phyloP scores from a whole-genome alignment of 1,284 basidiomycete genomes.

The Hemileia vastatrix region DNA sequence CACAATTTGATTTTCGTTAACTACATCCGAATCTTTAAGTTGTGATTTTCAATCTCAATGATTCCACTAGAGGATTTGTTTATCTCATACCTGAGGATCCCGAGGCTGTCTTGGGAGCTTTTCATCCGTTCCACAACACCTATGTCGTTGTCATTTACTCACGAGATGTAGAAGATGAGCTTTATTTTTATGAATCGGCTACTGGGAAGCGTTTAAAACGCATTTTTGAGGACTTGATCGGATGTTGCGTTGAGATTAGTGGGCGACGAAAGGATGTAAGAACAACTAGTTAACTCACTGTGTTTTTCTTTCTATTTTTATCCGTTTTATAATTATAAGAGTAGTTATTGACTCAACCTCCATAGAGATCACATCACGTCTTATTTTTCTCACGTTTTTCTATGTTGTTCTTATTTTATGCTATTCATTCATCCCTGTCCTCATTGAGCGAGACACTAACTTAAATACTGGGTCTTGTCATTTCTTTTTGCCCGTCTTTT shows the following conservation, averaged over 20 bases:
- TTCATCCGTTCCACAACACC: constrained; percentile 53
- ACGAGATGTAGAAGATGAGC: constrained; percentile 69
- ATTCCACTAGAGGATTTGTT: constrained; percentile 48
- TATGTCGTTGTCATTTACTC: constrained; percentile 61
- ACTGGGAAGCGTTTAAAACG: constrained; percentile 54
- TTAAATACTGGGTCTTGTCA: too few relatives aligned
- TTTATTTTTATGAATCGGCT: constrained; percentile 59
- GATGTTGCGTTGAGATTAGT: constrained; percentile 54
- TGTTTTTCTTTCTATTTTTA: too few relatives aligned
- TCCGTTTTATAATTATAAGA: too few relatives aligned
- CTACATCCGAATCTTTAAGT: constrained; percentile 53
- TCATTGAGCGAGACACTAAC: too few relatives aligned
- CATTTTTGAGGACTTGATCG: constrained; percentile 61
- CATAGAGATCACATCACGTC: too few relatives aligned
- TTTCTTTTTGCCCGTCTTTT: too few relatives aligned
- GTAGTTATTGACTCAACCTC: too few relatives aligned
- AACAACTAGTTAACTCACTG: too few relatives aligned
- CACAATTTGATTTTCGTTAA: not conserved
- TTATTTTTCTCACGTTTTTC: too few relatives aligned
- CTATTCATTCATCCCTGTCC: too few relatives aligned
- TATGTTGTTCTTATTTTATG: too few relatives aligned
- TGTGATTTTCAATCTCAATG: constrained; percentile 57
- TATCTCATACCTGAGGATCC: constrained; percentile 63
- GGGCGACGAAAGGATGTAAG: too few relatives aligned
- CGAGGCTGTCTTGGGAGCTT: constrained; percentile 55